Base-by-base conservation (phyloP, 345 rosid genomes). In the Jatropha curcas region DNA sequence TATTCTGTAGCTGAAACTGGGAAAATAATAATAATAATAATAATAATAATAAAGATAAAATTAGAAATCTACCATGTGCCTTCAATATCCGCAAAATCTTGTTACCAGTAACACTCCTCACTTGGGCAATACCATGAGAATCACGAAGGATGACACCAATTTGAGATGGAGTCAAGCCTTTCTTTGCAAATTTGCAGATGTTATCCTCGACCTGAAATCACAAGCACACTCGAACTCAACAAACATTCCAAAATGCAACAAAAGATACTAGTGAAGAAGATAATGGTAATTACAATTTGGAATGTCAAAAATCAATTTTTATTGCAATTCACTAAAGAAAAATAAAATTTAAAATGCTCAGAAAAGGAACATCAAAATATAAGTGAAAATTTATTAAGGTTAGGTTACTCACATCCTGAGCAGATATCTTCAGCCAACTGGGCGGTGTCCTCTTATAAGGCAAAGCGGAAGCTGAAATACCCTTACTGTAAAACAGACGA, bases 401-500 rank as follows among this genome's bases (percentile, higher is more conserved):
- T n/a, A n/a, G n/a, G n/a, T n/a, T 19, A 68, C 83, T 89, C 59
- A 89, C 93, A 82, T 89, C 94, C 61, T 83, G 88, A 56, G 88
- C 30, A 72, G 86, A 56, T 68, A 82, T 84, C 84, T 92, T 92
- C 65, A 92, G 87, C 97, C 97, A 92, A 30, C 86, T 79, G 1
- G 96, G 96, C 2, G 97, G 82, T 11, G 97, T 90, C 59, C 95
- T 77, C 86, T 90, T 92, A 88, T 90, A 92, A 1, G 97, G 97
- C 73, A 90, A 68, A 78, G 96, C 96, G n/a, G 97, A 90, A 56
- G 97, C 90, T 0, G 97, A 92, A 58, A 92, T 90, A 74, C 97
- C 95, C 89, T 92, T 92, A 61, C 89, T 86, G 62, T 27, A 68
- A 71, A 6, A 27, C 58, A 60, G 8, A 31, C 13, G 7, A 41